These are phyloP conservation scores for Solanum hybrid DNA, from an alignment of 305 asterid genomes.

Conservation along the genomic window DNA sequence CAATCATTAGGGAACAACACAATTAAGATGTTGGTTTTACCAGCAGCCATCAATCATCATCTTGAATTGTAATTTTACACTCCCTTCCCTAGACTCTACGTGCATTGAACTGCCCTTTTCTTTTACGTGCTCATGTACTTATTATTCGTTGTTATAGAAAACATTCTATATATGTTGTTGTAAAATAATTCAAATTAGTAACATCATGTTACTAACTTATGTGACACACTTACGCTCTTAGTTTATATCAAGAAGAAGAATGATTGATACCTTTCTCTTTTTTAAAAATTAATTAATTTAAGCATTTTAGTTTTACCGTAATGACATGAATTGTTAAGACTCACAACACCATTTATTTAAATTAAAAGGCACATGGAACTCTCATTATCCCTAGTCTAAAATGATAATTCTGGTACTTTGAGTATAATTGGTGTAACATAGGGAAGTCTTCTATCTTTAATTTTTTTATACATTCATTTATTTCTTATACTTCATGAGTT, in stretches of 20 bases:
- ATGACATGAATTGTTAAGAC: background rate
- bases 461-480: background rate
- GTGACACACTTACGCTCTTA: background rate
- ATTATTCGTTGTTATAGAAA: background rate
- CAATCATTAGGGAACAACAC: conserved; percentile 6
- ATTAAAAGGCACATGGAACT: background rate
- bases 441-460: background rate
- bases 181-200: background rate
- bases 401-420: background rate
- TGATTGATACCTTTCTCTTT: background rate
- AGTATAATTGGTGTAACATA: background rate
- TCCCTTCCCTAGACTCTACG: background rate
- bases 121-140: background rate
- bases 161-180: background rate
- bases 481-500: background rate
- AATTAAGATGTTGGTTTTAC: background rate
- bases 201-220: background rate
- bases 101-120: rapidly evolving
- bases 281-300: background rate
- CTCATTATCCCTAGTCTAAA: background rate
- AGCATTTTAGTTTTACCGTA: background rate
- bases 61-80: background rate
- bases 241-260: background rate
- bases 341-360: background rate
- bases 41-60: background rate